These are phyloP conservation scores for Harringtonia lauricola DNA, from an alignment of 2,329 filamentous ascomycete species.

Conservation along the genomic window DNA sequence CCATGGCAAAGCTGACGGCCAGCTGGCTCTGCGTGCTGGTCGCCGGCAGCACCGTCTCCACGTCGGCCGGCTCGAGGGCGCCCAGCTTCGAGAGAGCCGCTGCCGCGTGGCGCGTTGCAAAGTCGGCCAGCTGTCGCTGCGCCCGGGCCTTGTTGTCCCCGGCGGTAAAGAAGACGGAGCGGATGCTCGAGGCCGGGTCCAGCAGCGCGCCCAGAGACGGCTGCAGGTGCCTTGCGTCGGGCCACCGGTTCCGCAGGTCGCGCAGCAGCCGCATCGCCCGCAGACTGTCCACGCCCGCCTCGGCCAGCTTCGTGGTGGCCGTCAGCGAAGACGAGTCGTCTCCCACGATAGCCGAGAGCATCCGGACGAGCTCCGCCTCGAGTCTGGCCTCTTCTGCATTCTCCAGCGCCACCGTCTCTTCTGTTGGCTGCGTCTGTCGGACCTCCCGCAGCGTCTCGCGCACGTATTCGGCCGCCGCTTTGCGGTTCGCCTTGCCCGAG, in stretches of 20 bases:
- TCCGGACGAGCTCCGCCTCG: not conserved
- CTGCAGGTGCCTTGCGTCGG: conserved; percentile 5
- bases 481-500: conserved; percentile 52
- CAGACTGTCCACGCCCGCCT: conserved; percentile 22
- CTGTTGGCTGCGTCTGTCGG: not conserved
- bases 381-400: not conserved
- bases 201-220: conserved; percentile 17
- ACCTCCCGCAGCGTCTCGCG: not conserved
- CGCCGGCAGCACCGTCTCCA: conserved; percentile 20
- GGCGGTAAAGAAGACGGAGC: conserved; percentile 12
- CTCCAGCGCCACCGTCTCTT: not conserved
- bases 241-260: conserved; percentile 15
- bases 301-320: conserved; percentile 7
- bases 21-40: conserved; percentile 23
- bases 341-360: not conserved
- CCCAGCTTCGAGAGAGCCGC: not conserved
- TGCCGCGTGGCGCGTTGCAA: not conserved
- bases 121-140: not conserved
- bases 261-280: conserved; percentile 22
- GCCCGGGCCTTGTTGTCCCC: not conserved
- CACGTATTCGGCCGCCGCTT: conserved; percentile 9
- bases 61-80: conserved; percentile 1
- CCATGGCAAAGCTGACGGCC: conserved; percentile 20
- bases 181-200: conserved; percentile 16
- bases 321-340: not conserved